Base-by-base conservation (phyloP, 495 filamentous ascomycete genomes). In the Annulohypoxylon bovei region DNA sequence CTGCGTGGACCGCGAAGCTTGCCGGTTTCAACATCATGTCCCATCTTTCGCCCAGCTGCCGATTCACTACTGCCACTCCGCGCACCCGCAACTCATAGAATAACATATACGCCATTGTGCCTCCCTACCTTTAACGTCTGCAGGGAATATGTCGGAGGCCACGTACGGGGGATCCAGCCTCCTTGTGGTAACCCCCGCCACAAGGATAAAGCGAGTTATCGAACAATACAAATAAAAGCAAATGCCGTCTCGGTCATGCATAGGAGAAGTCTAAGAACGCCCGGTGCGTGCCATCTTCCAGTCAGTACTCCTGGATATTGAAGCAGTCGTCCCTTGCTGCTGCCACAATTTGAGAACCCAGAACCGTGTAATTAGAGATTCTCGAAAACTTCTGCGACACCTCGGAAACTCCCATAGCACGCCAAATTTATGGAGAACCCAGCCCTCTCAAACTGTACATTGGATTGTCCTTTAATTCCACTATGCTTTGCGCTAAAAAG, bases 221-320 rank as follows among this genome's bases (percentile, higher is more conserved):
- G 77, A 75, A 76, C 71, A 78, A 76, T 68, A 77, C 68, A 75
- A 71, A 65, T 72, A 76, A 73, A 76, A 79, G 70, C 71, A 78
- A 75, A 75, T 71, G 76, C 75, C 74, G 59, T 77, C 77, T 77
- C 72, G 67, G 79, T 81, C 79, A 83, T 83, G 81, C 79, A 84
- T 78, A 81, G 78, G 75, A 77, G 77, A 80, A 80, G 76, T 80
- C 79, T 80, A 82, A 80, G 77, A 79, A 77, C 71, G 74, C 70
- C 67, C 62, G 61, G 58, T 66, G 59, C 56, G 54, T 71, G 67
- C 67, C 68, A 70, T 76, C 68, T 70, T 70, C 57, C 57, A 67
- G 62, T 59, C 30, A 58, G 57, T 67, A 53, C 58, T 35, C 56
- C 67, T 62, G 62, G 63, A 55, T 61, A 64, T 53, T 35, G 61